Base-by-base conservation (phyloP, 139 green algal genomes). In the Haematococcus sp. region DNA sequence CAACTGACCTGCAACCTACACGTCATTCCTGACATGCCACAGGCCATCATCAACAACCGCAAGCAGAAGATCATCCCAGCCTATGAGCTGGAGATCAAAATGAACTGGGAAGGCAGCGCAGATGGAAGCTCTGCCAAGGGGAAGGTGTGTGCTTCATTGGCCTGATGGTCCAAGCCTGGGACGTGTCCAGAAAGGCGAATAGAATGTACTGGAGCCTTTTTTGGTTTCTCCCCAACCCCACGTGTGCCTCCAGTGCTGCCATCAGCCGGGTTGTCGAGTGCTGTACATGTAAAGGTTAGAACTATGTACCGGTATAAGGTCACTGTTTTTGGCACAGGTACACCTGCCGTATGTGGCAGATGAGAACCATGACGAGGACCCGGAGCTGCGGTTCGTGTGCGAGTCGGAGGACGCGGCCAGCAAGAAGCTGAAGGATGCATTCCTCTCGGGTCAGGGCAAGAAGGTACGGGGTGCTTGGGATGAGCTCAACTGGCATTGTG, bases 301-400 rank as follows among this genome's bases (percentile, higher is more conserved):
- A n/a, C n/a, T n/a, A n/a, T n/a, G n/a, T n/a, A n/a, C n/a, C n/a
- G n/a, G n/a, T n/a, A n/a, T n/a, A n/a, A n/a, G n/a, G n/a, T n/a
- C n/a, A n/a, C n/a, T n/a, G n/a, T n/a, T n/a, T 49, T 49, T 49
- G 40, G 40, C 40, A 3, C 56, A 83, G 60, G 56, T 91, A 13
- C 63, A 83, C 58, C 44, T 88, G 19, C 88, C 88, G 16, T 91
- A 96, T 69, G 56, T 90, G 4, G 79, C 76, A 23, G 91, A 96
- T 35, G 93, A 98, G 68, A 97, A 97, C 59, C 79, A 93, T 23
- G 91, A 96, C 49, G 93, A 98, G 71, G 91, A 96, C 35, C 87
- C 88, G 2, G 93, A 98, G 76, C 30, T 95, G n/a, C 76, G 75
- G 33, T 70, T 75, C 40, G 25, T 20, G 7, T 34, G 66, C 46